These are phyloP conservation scores for Mycena sanguinolenta DNA, from an alignment of 768 basidiomycete genomes.

Conservation along the genomic window DNA sequence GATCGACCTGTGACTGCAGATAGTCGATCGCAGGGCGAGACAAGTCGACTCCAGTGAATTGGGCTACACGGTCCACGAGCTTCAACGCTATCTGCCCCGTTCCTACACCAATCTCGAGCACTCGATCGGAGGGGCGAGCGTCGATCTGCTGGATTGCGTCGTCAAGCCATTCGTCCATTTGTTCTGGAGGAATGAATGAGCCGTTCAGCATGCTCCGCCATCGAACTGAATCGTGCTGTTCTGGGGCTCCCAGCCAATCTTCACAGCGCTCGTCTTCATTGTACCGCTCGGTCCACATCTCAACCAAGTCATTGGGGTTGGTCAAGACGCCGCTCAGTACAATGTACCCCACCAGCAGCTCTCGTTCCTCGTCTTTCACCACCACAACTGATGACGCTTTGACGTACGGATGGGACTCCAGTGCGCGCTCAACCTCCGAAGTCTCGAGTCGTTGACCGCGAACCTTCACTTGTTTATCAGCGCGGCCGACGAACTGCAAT, in stretches of 20 bases:
- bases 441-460: constrained; percentile 15
- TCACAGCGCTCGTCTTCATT: constrained; percentile 9
- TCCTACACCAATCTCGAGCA: constrained; percentile 13
- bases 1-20: constrained; percentile 13
- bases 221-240: constrained; percentile 8
- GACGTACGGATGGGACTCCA: constrained; percentile 11
- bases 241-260: constrained; percentile 3
- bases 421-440: constrained; percentile 7
- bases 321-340: constrained; percentile 7
- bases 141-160: constrained; percentile 7
- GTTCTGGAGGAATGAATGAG: constrained; percentile 7
- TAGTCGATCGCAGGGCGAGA: constrained; percentile 11
- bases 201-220: constrained; percentile 10
- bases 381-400: constrained; percentile 9
- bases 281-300: constrained; percentile 11
- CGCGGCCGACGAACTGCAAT: constrained; percentile 8
- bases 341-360: constrained; percentile 9
- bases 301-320: constrained; percentile 9
- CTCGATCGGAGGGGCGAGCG: constrained; percentile 8
- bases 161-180: constrained; percentile 15
- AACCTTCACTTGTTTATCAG: constrained; percentile 9
- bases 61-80: constrained; percentile 4
- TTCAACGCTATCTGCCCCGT: constrained; percentile 12
- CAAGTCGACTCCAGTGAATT: constrained; percentile 9
- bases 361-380: constrained; percentile 10